Evolutionary conservation across 495 filamentous ascomycete genomes (phyloP), one percentile per base, ranked within the genome.

Genomic region (Aspergillus funiculosus): DNA sequence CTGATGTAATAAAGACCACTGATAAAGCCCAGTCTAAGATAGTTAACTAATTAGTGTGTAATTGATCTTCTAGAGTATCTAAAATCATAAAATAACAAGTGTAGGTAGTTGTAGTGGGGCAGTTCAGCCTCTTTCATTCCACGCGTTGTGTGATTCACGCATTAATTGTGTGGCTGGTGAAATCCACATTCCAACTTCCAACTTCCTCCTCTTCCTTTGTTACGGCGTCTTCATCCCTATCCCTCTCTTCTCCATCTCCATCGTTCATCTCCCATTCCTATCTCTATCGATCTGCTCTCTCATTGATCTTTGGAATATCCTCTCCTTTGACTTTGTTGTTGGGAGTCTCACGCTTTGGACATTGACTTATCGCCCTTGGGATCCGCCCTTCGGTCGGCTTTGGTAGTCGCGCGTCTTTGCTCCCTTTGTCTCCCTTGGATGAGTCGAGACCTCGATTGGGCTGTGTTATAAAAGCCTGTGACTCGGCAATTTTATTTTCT

Each of bases 91-190:
- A n/a, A n/a, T n/a, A n/a, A n/a, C n/a, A n/a, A n/a, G n/a, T n/a
- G n/a, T n/a, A n/a, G n/a, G n/a, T n/a, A 32, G 32, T 34, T 21
- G 29, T 32, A 2, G 46, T 49, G 39, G 40, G 40, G 40, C 28
- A 34, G 31, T 43, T 29, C 28, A 34, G 3, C 2, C 43, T 10
- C 19, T 25, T 37, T 32, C 10, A 24, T 37, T 32, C 19, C 10
- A 13, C 2, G 14, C 17, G 6, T 37, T 37, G 28, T 9, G 28
- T 10, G 28, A 7, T 14, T 17, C 7, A 21, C 11, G 11, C 25
- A 50, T 28, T 41, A 50, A 51, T 32, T 36, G 50, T 40, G 51
- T 53, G 51, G 51, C 48, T 51, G 48, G 48, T 39, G 35, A 27
- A 20, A 2, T 35, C 18, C 30, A 19, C 39, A 38, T 30, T 39